Evolutionary conservation across 2,329 filamentous ascomycete species (phyloP), one percentile per base, ranked within the genome.

Genomic region (Verticillium isaacii): DNA sequence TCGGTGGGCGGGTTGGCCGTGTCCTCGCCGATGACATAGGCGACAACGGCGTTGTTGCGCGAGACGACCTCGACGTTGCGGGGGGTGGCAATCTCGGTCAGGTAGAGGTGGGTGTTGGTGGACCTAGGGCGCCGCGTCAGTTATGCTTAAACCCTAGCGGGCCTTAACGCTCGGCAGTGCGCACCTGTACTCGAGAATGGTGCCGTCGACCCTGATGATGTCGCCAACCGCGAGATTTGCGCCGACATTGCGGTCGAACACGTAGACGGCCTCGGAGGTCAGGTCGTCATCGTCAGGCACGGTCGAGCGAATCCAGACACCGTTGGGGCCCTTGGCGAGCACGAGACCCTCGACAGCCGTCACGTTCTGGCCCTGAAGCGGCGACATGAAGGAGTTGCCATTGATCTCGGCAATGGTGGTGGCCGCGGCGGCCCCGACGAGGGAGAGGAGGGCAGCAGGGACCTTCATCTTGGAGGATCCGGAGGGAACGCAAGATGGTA

Each of bases 261-360:
- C 82, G 67, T 89, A 91, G 64, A 91, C 71, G 2, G 85, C 85
- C 69, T 89, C 86, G 0, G 87, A 90, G 2, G 85, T 87, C 56
- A 77, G 75, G 15, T 75, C 70, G 68, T 87, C 82, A 57, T 78
- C 71, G 68, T 89, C 84, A 1, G 85, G 81, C 37, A 75, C 77
- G 0, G 81, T 82, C 1, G 87, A 89, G 54, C 85, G 84, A 19
- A 91, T 76, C 78, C 82, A 91, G 70, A 91, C 79, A 14, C 89
- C 89, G 63, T 78, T 79, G 15, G 82, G 79, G 0, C 82, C 80
- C 69, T 86, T 86, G 37, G 87, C 89, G 19, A 87, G 88, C 17
- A 91, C 80, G 12, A 90, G 74, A 41, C 89, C 89, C 37, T 81
- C 80, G 61, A 91, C 79, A 61, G 83, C 82, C 25, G 79, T 81